A percentile compares a stretch with the other conserved stretches of the same genome.
phyloP scores from a whole-genome alignment of 1,139 yeast species.

The Williopsis jadinii region DNA sequence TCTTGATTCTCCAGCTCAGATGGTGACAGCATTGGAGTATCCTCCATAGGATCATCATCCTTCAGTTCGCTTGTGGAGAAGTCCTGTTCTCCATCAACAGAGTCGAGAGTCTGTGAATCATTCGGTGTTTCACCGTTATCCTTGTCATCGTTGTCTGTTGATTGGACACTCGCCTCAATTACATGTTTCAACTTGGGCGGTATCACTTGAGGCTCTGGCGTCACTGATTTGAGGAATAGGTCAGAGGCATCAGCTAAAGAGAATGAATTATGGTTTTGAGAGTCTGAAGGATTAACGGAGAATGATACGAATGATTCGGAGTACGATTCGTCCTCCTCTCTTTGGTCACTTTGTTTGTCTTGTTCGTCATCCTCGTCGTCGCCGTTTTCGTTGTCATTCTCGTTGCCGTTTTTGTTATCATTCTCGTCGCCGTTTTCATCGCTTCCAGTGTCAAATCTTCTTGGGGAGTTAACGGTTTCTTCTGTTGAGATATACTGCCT shows the following conservation, averaged over 20 bases:
- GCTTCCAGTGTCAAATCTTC: no score
- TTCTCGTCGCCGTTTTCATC: no score
- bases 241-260: conserved; percentile 13
- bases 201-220: not conserved
- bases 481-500: no score
- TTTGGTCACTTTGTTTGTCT: conserved; percentile 2
- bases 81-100: not conserved
- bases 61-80: not conserved
- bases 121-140: no score
- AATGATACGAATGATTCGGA: conserved; percentile 14
- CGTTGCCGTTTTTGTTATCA: no score
- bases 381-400: no score
- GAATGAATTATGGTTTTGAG: not conserved
- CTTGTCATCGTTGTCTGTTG: not conserved
- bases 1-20: not conserved
- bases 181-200: not conserved
- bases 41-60: not conserved
- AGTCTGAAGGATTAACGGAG: conserved; percentile 1
- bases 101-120: not conserved
- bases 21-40: not conserved
- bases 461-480: no score
- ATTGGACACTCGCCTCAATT: not conserved
- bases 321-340: not conserved
- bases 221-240: conserved; percentile 7
- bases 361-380: no score